phyloP scores from a whole-genome alignment of 2,329 filamentous ascomycete species.

The Trichoderma harzianum region DNA sequence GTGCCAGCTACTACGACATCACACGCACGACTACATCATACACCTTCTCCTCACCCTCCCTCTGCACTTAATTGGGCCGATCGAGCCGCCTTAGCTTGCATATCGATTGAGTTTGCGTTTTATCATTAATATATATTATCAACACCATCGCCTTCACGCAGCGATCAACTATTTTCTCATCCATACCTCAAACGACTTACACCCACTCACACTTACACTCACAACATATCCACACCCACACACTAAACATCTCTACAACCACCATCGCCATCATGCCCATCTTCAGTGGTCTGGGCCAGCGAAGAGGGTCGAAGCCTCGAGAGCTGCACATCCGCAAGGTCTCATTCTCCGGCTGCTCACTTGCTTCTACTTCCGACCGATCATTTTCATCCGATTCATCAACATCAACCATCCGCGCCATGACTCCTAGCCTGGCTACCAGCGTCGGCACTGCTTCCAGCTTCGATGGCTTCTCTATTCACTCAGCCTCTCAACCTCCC shows the following conservation, averaged over 20 bases:
- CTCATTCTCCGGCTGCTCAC: constrained; percentile 40
- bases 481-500: constrained; percentile 37
- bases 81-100: constrained; percentile 12
- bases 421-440: constrained; percentile 23
- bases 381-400: constrained; percentile 33
- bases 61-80: constrained; percentile 7
- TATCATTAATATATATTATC: constrained; percentile 2
- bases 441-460: constrained; percentile 26
- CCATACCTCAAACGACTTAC: constrained; percentile 10
- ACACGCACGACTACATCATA: constrained; percentile 17
- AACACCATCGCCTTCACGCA: constrained; percentile 1
- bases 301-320: constrained; percentile 36
- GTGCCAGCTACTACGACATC: constrained; percentile 7
- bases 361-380: constrained; percentile 32
- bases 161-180: not conserved
- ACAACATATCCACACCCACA: not conserved
- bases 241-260: constrained; percentile 6
- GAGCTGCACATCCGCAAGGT: constrained; percentile 41
- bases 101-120: constrained; percentile 2
- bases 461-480: constrained; percentile 34
- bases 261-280: constrained; percentile 33
- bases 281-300: constrained; percentile 35
- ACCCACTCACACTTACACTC: not conserved
- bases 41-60: constrained; percentile 6
- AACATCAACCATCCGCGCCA: constrained; percentile 28